These are phyloP conservation scores for Nadsonia starkeyi-henricii DNA, from an alignment of 1,139 yeast species.

Conservation along the genomic window DNA sequence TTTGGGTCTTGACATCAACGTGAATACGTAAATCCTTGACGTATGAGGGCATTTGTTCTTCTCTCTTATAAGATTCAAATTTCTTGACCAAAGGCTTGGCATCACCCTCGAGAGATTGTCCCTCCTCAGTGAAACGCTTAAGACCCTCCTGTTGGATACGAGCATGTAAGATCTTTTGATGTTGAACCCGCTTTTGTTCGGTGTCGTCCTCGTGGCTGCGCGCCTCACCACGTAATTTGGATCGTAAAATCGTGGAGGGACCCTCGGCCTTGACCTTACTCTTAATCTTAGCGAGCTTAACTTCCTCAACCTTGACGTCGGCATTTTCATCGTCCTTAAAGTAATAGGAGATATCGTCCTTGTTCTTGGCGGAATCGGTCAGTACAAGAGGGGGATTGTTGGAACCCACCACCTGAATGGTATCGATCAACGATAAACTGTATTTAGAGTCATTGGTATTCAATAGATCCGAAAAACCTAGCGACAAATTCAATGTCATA, in stretches of 20 bases:
- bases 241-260: constrained; percentile 39
- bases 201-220: constrained; percentile 56
- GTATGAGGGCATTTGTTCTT: constrained; percentile 72
- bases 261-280: constrained; percentile 19
- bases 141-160: constrained; percentile 73
- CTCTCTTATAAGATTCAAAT: constrained; percentile 89
- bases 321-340: constrained; percentile 58
- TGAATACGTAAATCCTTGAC: constrained; percentile 77
- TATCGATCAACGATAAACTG: constrained; percentile 69
- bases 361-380: constrained; percentile 60
- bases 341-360: constrained; percentile 69
- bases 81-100: constrained; percentile 69
- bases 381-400: constrained; percentile 48
- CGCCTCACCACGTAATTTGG: constrained; percentile 68
- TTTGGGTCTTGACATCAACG: constrained; percentile 78
- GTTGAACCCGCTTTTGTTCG: constrained; percentile 70
- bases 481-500: constrained; percentile 58
- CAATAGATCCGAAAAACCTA: constrained; percentile 54
- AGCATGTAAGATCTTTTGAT: constrained; percentile 71
- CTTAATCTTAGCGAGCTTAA: constrained; percentile 16
- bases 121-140: constrained; percentile 21
- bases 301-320: constrained; percentile 15
- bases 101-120: constrained; percentile 50
- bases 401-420: constrained; percentile 44
- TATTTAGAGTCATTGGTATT: constrained; percentile 31